Percentiles rank a stretch among this genome's conserved stretches.
These are phyloP conservation scores for Paratrimastix pyriformis DNA, from an alignment of 78 protist genomes.

Conservation along the genomic window DNA sequence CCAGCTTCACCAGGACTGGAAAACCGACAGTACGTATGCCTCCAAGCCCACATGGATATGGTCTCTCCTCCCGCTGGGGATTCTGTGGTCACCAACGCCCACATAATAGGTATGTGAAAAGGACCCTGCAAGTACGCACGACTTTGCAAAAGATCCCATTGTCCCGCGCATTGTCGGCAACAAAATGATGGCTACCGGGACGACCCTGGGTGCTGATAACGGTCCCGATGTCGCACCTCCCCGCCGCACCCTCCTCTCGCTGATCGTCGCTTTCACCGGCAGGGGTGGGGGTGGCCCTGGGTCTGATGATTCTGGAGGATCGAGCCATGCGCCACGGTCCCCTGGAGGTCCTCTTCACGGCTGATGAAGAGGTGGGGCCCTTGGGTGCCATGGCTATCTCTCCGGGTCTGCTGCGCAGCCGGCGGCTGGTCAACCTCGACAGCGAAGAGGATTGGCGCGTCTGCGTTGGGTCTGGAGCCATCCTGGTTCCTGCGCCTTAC, in stretches of 20 bases:
- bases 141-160: constrained; percentile 18
- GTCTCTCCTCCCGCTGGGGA: constrained; percentile 10
- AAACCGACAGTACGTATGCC: background rate
- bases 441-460: constrained; percentile 20
- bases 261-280: too few species aligned
- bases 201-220: constrained; percentile 38
- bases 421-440: constrained; percentile 25
- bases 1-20: background rate
- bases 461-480: too few species aligned
- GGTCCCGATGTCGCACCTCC: background rate
- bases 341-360: constrained; percentile 19
- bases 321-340: constrained; percentile 1
- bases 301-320: constrained; percentile 10
- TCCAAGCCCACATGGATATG: constrained; percentile 33
- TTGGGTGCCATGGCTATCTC: constrained; percentile 8
- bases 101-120: too few species aligned
- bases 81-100: too few species aligned
- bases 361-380: constrained; percentile 35
- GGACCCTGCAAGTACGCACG: background rate
- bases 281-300: constrained; percentile 23
- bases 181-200: constrained; percentile 3
- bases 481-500: too few species aligned
- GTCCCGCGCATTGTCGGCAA: constrained; percentile 5
- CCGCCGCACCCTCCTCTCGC: background rate
- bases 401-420: background rate